Evolutionary conservation across 2,329 filamentous ascomycete genomes (phyloP), one percentile per base, ranked within the genome.

Genomic region (Penicillium sp.): DNA sequence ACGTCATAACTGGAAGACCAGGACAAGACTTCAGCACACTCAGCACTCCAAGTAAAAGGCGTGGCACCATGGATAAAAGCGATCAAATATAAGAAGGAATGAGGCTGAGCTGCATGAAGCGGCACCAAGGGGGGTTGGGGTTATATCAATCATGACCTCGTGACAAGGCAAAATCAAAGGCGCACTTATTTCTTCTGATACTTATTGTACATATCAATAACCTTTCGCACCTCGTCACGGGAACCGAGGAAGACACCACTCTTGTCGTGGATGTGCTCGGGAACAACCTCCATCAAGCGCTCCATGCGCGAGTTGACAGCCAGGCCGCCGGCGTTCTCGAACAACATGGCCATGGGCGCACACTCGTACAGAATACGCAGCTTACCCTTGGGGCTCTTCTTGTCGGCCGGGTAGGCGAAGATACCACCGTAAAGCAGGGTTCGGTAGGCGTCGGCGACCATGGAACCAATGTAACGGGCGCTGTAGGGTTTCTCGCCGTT

Each of bases 321-420:
- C 72, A 95, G 85, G 53, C 93, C 93, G 62, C 93, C 93, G 63
- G 93, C 93, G 74, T 98, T 96, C 75, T 98, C 93, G 72, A 98
- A 97, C 6, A 98, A 82, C 86, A 97, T 88, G 23, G 93, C 93
- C 93, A 98, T 98, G 33, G 93, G 93, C 12, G 93, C 93, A 69
- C 93, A 98, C 78, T 98, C 93, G 75, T 98, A 98, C 63, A 98
- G 72, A 60, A 98, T 98, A 58, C 93, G 82, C 60, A 98, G 81
- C 79, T 98, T 98, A 61, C 93, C 93, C 83, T 97, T 98, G 57
- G 91, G 89, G 67, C 87, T 95, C 84, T 98, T 97, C 79, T 91
- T 95, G 69, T 98, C 93, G 12, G 92, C 89, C 0, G 93, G 93
- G 69, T 98, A 98, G 39, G 93, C 93, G 72, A 98, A 98, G 67